Base-by-base conservation (phyloP, 78 protist genomes). In the Dictyostelium firmibasis region DNA sequence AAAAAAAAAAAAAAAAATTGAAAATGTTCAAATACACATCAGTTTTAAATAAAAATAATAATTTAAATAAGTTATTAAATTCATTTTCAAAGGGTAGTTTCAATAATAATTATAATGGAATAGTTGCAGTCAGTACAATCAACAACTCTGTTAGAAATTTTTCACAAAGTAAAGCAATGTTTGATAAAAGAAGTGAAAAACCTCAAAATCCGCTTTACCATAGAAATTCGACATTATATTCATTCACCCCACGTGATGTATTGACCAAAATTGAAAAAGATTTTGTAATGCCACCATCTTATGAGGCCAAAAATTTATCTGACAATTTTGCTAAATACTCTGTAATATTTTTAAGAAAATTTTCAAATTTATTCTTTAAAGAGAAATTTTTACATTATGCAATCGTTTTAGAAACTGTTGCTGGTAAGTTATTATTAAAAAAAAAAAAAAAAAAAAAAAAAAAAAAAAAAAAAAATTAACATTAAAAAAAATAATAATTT, bases 301-400 rank as follows among this genome's bases (percentile, higher is more conserved):
- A 69, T 50, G 53, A 69, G 25, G 87, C 94, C 29, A 18, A 33
- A 29, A 47, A 23, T 13, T 1, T 81, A 2, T 38, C 76, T 47
- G 94, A 89, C 50, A n/a, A 89, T 10, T 18, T 89, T 47, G 94
- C 94, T 2, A 31, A 78, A 23, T 69, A 4, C 31, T 74, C 94
- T n/a, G 94, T 89, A 0, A 4, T 25, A 78, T 35, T 38, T 2
- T 50, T 89, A 16, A 89, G 94, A 89, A 78, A 81, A 69, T 20
- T 67, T 2, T 81, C 88, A 29, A 89, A 89, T 50, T 25, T 89
- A 47, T 89, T 89, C 33, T 89, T 89, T 47, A 89, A 50, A 35
- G 94, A 89, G 33, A 89, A 89, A 44, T 89, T 81, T 81, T 69
- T 89, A 20, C 86, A 81, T 35, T 89, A 89, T 70, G 94, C 94